phyloP scores from a whole-genome alignment of 805 yeast species.

The Torulaspora maleeae region DNA sequence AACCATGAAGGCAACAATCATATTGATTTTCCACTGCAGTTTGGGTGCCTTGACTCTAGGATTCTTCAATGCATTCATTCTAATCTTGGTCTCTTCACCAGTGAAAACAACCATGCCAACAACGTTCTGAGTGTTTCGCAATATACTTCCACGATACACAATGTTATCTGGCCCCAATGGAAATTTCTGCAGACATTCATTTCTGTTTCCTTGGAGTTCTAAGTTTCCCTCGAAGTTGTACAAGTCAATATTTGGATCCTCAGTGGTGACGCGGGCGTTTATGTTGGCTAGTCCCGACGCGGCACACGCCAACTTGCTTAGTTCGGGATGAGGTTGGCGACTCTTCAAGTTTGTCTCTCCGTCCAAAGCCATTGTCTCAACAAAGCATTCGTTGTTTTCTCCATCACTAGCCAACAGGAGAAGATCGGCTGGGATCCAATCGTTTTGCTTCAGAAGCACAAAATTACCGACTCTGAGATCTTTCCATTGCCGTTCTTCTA shows the following conservation, averaged over 20 bases:
- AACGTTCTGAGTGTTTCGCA: constrained; percentile 73
- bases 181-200: constrained; percentile 38
- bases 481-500: constrained; percentile 54
- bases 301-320: constrained; percentile 48
- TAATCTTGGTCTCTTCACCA: constrained; percentile 92
- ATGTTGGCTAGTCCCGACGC: constrained; percentile 49
- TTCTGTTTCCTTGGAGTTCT: constrained; percentile 36
- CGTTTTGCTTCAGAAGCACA: constrained; percentile 66
- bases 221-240: constrained; percentile 86
- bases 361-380: constrained; percentile 96
- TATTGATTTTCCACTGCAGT: constrained; percentile 74
- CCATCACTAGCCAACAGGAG: constrained; percentile 64
- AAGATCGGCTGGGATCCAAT: constrained; percentile 93
- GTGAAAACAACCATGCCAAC: constrained; percentile 84
- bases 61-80: constrained; percentile 89
- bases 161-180: constrained; percentile 79
- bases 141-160: constrained; percentile 83
- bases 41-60: constrained; percentile 93
- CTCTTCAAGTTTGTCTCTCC: constrained; percentile 93
- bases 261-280: constrained; percentile 57
- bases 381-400: constrained; percentile 57
- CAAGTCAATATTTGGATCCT: constrained; percentile 88
- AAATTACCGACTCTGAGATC: constrained; percentile 85
- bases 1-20: constrained; percentile 85
- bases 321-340: constrained; percentile 58